These are phyloP conservation scores for Heliocybe sulcata DNA, from an alignment of 1,284 basidiomycete species.

Conservation along the genomic window DNA sequence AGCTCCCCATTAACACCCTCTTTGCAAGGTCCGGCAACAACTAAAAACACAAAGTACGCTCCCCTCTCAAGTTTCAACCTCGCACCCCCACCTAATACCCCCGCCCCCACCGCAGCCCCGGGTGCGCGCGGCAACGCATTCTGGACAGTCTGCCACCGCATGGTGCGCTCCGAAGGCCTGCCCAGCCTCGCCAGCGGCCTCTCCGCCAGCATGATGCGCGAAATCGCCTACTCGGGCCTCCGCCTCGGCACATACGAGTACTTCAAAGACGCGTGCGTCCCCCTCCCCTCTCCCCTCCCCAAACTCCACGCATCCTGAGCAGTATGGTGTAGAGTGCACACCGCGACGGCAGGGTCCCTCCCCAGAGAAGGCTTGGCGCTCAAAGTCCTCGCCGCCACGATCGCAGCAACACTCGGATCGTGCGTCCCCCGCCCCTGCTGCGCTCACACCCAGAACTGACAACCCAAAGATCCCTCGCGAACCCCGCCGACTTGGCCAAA, in stretches of 20 bases:
- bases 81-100: background rate
- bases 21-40: constrained; percentile 26
- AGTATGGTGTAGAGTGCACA: constrained; percentile 20
- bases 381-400: constrained; percentile 26
- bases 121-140: constrained; percentile 23
- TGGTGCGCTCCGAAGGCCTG: constrained; percentile 26
- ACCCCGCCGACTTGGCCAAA: constrained; percentile 32
- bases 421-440: constrained; percentile 10
- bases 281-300: no score
- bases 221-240: constrained; percentile 28
- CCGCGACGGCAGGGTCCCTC: constrained; percentile 19
- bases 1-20: no score
- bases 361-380: constrained; percentile 24
- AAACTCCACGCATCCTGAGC: no score
- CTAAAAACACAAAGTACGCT: constrained; percentile 23
- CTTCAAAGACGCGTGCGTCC: constrained; percentile 29
- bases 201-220: constrained; percentile 28
- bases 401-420: constrained; percentile 28
- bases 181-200: constrained; percentile 26
- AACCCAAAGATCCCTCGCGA: constrained; percentile 24
- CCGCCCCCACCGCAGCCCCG: constrained; percentile 13
- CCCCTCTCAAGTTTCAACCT: background rate
- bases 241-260: constrained; percentile 31
- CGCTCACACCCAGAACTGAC: background rate
- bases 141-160: constrained; percentile 26